Percentiles rank a stretch among this genome's conserved stretches.
phyloP scores from a whole-genome alignment of 106 monocot species.

The Amphibolis antarctica region DNA sequence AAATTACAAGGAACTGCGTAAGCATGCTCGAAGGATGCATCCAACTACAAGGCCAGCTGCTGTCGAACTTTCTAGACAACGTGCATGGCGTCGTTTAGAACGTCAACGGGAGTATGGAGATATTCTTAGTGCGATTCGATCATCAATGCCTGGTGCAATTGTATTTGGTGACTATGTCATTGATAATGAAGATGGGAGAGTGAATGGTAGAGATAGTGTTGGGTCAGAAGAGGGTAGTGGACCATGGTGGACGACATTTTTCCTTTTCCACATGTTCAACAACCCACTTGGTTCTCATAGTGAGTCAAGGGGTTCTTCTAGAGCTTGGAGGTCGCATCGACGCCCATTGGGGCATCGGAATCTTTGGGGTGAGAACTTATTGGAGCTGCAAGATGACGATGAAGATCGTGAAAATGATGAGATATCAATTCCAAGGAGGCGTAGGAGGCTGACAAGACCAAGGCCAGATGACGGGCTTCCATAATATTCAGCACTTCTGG shows the following conservation, averaged over 20 bases:
- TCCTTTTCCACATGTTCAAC: constrained; percentile 63
- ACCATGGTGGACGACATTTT: constrained; percentile 58
- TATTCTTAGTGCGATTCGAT: constrained; percentile 61
- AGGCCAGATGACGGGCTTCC: constrained; percentile 8
- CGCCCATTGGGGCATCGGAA: constrained; percentile 26
- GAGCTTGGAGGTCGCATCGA: constrained; percentile 32
- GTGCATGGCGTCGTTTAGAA: constrained; percentile 59
- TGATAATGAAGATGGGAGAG: constrained; percentile 25
- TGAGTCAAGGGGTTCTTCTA: constrained; percentile 27
- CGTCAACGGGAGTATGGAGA: constrained; percentile 64
- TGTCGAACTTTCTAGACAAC: constrained; percentile 55
- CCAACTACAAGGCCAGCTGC: constrained; percentile 51
- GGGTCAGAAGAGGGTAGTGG: constrained; percentile 22
- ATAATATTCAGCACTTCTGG: too few species aligned
- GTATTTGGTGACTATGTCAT: constrained; percentile 77
- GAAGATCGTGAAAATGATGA: constrained; percentile 25
- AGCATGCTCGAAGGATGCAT: constrained; percentile 61
- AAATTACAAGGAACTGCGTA: constrained; percentile 56
- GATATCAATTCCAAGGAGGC: constrained; percentile 29
- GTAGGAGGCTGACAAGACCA: constrained; percentile 30
- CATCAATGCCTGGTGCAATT: constrained; percentile 68
- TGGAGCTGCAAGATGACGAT: constrained; percentile 40
- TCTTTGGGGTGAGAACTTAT: constrained; percentile 71
- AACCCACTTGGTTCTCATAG: constrained; percentile 21
- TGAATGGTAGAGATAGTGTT: constrained; percentile 15